A percentile compares a stretch with the other conserved stretches of the same genome.
Evolutionary conservation across 306 rosid species (phyloP).

Genomic region (Sicyos baderoa): DNA sequence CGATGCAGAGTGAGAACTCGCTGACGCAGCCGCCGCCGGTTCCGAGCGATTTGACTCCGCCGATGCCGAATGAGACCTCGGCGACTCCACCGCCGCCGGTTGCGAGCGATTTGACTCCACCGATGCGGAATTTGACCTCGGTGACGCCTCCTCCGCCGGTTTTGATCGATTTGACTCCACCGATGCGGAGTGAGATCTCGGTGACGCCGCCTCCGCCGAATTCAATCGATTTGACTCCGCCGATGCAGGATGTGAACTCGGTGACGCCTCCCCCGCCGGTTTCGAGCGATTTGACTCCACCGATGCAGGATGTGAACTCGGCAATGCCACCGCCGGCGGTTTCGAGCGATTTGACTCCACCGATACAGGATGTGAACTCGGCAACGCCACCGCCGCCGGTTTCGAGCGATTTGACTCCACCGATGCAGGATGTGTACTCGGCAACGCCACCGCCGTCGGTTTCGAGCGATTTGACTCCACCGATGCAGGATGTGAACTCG

Average conservation of each 20-base stretch:
- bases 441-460: neutral
- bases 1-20: neutral
- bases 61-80: neutral
- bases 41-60: neutral
- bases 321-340: neutral
- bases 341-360: neutral
- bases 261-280: neutral
- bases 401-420: neutral
- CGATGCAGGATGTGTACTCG: neutral
- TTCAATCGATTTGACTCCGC: neutral
- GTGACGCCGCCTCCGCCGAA: neutral
- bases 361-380: neutral
- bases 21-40: neutral
- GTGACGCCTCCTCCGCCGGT: neutral
- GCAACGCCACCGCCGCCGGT: neutral
- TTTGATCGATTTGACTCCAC: neutral
- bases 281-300: neutral
- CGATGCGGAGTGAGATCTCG: neutral
- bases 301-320: neutral
- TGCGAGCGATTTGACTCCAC: neutral
- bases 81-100: neutral
- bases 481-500: no score
- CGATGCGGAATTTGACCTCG: neutral
- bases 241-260: neutral
- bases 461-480: neutral